phyloP scores from a whole-genome alignment of 139 green algal genomes.

The Diplosphaera chodatii region DNA sequence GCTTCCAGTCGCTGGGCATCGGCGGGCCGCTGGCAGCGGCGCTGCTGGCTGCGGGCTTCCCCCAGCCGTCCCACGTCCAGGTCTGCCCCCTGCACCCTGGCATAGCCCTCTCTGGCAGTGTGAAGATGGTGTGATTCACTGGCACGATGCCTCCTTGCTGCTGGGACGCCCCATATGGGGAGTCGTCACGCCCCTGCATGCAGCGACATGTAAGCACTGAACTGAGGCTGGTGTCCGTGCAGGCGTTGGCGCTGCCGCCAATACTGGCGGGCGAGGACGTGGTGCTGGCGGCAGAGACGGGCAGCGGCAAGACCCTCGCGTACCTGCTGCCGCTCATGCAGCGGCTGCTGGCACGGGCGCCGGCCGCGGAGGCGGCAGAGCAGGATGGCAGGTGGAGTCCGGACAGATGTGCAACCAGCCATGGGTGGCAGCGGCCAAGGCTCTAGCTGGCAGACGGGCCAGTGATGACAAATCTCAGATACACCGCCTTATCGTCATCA shows the following conservation, averaged over 20 bases:
- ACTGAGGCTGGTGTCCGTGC: conserved; percentile 3
- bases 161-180: too few relatives aligned
- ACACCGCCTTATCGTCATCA: too few relatives aligned
- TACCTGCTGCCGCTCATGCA: conserved; percentile 81
- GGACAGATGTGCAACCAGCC: too few relatives aligned
- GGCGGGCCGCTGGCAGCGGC: background rate
- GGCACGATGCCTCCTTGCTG: too few relatives aligned
- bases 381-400: background rate
- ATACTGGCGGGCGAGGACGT: conserved; percentile 55
- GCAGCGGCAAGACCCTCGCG: conserved; percentile 93
- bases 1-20: background rate
- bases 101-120: too few relatives aligned
- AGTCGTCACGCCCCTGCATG: too few relatives aligned
- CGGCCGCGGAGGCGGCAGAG: conserved; percentile 1
- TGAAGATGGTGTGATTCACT: too few relatives aligned
- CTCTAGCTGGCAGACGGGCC: too few relatives aligned
- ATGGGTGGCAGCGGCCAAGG: too few relatives aligned
- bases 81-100: background rate
- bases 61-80: background rate
- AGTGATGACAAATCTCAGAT: too few relatives aligned
- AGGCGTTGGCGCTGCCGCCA: conserved; percentile 51
- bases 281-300: conserved; percentile 91
- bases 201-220: background rate
- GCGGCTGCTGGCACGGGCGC: conserved; percentile 25
- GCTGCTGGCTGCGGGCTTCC: background rate